Conservation (phyloP, 306 rosid species). For the cucumber (Cucumis sativus) region Cucumber_9930_V3 NC_026655.2:15609001-15609500, state of each 20-base stretch:
- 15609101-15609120: constrained; percentile 41
- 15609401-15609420: constrained; percentile 14
- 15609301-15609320: constrained; percentile 34
- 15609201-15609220: constrained; percentile 62
- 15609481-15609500: constrained; percentile 59
- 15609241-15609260: constrained; percentile 39
- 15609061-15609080: constrained; percentile 9
- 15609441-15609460: constrained; percentile 29
- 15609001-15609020: constrained; percentile 65
- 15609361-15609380: constrained; percentile 19
- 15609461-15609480: constrained; percentile 42
- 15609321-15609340: constrained; percentile 12
- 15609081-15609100: constrained; percentile 53
- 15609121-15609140: constrained; percentile 15
- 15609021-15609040: constrained; percentile 21
- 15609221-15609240: constrained; percentile 56
- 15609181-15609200: constrained; percentile 27
- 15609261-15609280: constrained; percentile 47
- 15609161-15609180: constrained; percentile 22
- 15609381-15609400: constrained; percentile 31
- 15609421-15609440: constrained; percentile 21
- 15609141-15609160: constrained; percentile 18
- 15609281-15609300: constrained; percentile 21
- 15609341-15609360: constrained; percentile 49
- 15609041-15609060: constrained; percentile 27